Evolutionary conservation across 2,329 filamentous ascomycete genomes (phyloP).

Genomic region (Monosporascus sp.): DNA sequence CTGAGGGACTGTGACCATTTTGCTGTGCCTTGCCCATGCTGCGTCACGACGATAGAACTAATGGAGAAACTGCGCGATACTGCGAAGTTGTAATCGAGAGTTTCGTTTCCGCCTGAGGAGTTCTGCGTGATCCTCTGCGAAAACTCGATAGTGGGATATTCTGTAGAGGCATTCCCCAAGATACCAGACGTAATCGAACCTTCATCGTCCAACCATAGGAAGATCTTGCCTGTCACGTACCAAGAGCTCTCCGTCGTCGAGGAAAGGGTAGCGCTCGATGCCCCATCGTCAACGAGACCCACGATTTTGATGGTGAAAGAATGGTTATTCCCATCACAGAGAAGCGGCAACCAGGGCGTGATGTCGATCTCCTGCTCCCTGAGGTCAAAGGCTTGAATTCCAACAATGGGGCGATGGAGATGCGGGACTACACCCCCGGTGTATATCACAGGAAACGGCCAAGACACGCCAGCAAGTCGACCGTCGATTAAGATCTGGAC

Average conservation of each 20-base stretch:
- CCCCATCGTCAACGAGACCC: conserved; percentile 55
- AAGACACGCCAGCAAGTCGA: conserved; percentile 65
- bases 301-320: conserved; percentile 63
- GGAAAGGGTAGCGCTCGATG: conserved; percentile 42
- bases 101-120: conserved; percentile 50
- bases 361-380: conserved; percentile 79
- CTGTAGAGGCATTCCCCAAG: conserved; percentile 24
- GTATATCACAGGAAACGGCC: conserved; percentile 79
- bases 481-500: conserved; percentile 73
- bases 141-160: conserved; percentile 42
- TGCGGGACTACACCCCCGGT: conserved; percentile 74
- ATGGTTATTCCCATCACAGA: conserved; percentile 62
- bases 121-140: conserved; percentile 41
- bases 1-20: conserved; percentile 54
- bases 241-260: conserved; percentile 60
- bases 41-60: conserved; percentile 45
- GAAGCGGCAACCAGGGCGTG: conserved; percentile 65
- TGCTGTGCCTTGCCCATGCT: conserved; percentile 34
- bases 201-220: conserved; percentile 62
- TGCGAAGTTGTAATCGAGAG: conserved; percentile 52
- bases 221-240: conserved; percentile 75
- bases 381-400: conserved; percentile 73
- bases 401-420: conserved; percentile 73
- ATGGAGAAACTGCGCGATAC: conserved; percentile 52
- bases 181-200: conserved; percentile 48